Base-by-base conservation (phyloP, 192 early-diverging fungal species). In the Piromyces finnis region DNA sequence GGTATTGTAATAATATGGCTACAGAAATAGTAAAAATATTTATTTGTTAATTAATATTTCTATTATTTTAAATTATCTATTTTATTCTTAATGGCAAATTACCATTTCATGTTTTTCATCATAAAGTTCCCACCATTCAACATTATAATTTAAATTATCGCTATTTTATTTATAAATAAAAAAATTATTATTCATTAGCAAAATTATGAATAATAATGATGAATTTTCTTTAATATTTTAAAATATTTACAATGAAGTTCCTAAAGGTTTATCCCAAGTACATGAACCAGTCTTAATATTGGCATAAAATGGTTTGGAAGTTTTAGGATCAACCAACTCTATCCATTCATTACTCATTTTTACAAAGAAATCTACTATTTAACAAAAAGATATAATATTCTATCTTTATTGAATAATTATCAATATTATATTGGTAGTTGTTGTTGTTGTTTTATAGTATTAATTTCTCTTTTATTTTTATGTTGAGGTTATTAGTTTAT, bases 41-140 rank as follows among this genome's bases (percentile, higher is more conserved):
- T 2, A 51, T 22, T 22, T 28, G n/a, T 35, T 83, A 79, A 18
- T 27, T 37, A 28, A 29, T 26, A 29, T 80, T 12, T 30, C 29
- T 12, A 36, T 77, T 28, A 12, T 83, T 82, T 11, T 32, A 36
- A n/a, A 26, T 79, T 27, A 28, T 9, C 29, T 39, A 12, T 32
- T 78, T 78, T 18, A 7, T 35, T 35, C 12, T 35, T 35, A 7
- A 7, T 35, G n/a, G n/a, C n/a, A 7, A 7, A 7, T 35, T 81
- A 89, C 85, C 83, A 94, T 84, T 78, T 94, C 90, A 41, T 92
- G 88, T 36, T 92, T 85, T 35, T 96, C 93, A 84, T 97, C 96
- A 82, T 90, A 92, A 29, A 96, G 90, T 87, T 99, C 95, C 97
- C 97, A 99, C 95, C 95, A 99, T 83, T 99, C 97, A 83, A 90